Evolutionary conservation across 225 moss, liverwort and hornwort genomes (phyloP).

Genomic region (Marchantia paleacea): DNA sequence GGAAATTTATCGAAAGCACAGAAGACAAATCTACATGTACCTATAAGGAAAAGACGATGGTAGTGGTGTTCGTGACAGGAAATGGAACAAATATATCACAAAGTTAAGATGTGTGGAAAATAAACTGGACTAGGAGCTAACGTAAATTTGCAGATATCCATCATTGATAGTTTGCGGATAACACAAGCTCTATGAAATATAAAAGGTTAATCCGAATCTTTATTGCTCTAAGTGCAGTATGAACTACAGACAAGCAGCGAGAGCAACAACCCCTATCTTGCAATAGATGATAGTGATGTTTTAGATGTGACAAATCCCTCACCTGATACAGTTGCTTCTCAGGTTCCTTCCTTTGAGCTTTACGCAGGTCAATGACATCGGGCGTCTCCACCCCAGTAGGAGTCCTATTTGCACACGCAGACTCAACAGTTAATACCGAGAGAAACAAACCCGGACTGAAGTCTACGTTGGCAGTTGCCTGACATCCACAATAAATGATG

Average conservation of each 20-base stretch:
- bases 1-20: too few relatives aligned
- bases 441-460: neutral
- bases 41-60: too few relatives aligned
- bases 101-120: too few relatives aligned
- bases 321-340: constrained; percentile 95
- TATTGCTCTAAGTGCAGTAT: too few relatives aligned
- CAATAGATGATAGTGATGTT: too few relatives aligned
- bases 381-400: constrained; percentile 99
- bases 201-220: neutral
- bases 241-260: too few relatives aligned
- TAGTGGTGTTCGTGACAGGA: too few relatives aligned
- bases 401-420: constrained; percentile 52
- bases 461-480: neutral
- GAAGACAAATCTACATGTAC: too few relatives aligned
- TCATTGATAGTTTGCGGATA: too few relatives aligned
- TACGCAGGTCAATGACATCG: constrained; percentile 97
- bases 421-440: neutral
- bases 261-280: too few relatives aligned
- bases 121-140: neutral
- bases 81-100: too few relatives aligned
- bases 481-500: neutral
- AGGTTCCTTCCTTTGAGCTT: constrained; percentile 94
- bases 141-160: neutral
- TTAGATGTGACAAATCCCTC: neutral
- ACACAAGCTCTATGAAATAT: too few relatives aligned